phyloP scores from a whole-genome alignment of 805 yeast genomes.

The Lipomyces sp. region DNA sequence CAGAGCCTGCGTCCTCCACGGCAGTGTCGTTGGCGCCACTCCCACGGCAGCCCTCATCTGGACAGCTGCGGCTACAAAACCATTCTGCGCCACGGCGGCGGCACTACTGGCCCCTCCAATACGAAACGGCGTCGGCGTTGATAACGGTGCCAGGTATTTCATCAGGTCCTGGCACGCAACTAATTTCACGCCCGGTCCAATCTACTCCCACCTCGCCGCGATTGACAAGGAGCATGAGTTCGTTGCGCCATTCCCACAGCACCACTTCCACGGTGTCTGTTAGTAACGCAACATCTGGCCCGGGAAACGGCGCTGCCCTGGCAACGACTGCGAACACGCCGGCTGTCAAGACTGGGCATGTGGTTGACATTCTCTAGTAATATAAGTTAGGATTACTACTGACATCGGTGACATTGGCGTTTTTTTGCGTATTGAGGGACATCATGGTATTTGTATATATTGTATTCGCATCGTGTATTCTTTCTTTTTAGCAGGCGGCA shows the following conservation, averaged over 20 bases:
- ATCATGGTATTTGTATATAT: neutral
- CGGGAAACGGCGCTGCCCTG: neutral
- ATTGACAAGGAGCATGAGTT: constrained; percentile 2
- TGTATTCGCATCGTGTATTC: neutral
- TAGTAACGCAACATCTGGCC: neutral
- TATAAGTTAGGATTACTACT: neutral
- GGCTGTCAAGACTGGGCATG: constrained; percentile 4
- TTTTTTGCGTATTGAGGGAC: neutral
- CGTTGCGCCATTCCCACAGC: neutral
- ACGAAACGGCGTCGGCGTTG: constrained; percentile 7
- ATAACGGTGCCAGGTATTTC: constrained; percentile 5
- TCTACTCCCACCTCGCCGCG: neutral
- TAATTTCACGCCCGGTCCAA: neutral
- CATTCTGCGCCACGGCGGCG: constrained; percentile 3
- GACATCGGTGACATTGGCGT: neutral
- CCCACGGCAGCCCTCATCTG: neutral
- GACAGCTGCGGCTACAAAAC: neutral
- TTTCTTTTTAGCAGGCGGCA: no score
- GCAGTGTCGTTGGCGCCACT: constrained; percentile 4
- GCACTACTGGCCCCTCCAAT: constrained; percentile 22
- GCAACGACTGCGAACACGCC: neutral
- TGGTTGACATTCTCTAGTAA: constrained; percentile 1
- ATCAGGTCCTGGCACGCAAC: neutral
- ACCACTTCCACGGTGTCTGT: neutral
- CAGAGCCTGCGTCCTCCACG: neutral